Evolutionary conservation across 2,329 filamentous ascomycete genomes (phyloP), one percentile per base, ranked within the genome.

Genomic region (Alternaria sp.): DNA sequence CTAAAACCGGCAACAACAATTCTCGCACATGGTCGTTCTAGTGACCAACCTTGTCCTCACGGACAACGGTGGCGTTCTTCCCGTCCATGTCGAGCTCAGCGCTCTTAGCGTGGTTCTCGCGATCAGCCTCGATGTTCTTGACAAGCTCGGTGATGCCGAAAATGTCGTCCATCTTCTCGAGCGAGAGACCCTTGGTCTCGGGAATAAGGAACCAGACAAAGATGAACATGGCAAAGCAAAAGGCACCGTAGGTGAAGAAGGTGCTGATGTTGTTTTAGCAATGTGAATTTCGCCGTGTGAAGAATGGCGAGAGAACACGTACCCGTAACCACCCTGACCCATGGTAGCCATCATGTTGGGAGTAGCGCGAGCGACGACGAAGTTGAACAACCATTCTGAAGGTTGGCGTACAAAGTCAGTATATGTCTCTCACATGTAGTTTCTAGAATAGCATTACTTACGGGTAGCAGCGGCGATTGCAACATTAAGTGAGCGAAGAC

Each of bases 301-400:
- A 34, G 44, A 26, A 14, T 13, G 24, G 34, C 29, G 7, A 76
- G 75, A 67, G 68, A 81, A 17, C 17, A 17, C 17, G 17, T 17
- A 17, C 74, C 83, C 83, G 62, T 84, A 85, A 50, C 82, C 78
- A 45, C 79, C 76, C 14, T 71, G 70, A 9, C 82, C 83, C 51
- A 84, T 80, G 0, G 81, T 85, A 9, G 81, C 81, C 68, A 91
- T 81, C 88, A 91, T 91, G 45, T 84, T 86, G 2, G 88, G 85
- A 3, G 88, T 87, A 33, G 87, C 86, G 56, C 87, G 80, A 2
- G 89, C 88, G 56, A 91, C 86, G 9, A 90, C 84, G 60, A 91
- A 90, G 72, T 92, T 92, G 76, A 91, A 91, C 4, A 91, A 75
- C 88, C 88, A 90, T 69, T 91, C 88, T 0, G 86, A 90, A 6